Evolutionary conservation across 2,329 filamentous ascomycete genomes (phyloP).

Genomic region (Anthostomella pinea): DNA sequence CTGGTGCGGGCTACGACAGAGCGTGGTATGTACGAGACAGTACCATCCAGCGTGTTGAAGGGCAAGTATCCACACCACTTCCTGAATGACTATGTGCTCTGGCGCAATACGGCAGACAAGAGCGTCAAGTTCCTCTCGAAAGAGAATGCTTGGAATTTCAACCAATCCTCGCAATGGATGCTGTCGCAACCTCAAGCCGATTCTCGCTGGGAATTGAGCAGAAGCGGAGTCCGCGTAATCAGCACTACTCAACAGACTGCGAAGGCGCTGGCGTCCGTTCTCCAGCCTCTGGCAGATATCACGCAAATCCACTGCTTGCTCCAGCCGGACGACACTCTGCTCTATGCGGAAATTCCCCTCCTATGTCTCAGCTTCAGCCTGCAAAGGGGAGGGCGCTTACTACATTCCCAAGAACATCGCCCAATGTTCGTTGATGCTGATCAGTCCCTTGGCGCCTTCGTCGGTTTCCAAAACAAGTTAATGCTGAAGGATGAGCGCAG

Average conservation of each 20-base stretch:
- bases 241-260: slow-evolving; percentile 35
- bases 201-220: slow-evolving; percentile 24
- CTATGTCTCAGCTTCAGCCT: slow-evolving; percentile 47
- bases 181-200: slow-evolving; percentile 7
- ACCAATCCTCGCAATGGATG: slow-evolving; percentile 25
- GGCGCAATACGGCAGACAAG: slow-evolving; percentile 36
- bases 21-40: slow-evolving; percentile 24
- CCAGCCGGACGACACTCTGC: neutral
- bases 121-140: slow-evolving; percentile 34
- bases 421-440: slow-evolving; percentile 46
- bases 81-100: slow-evolving; percentile 42
- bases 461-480: slow-evolving; percentile 49
- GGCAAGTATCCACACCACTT: slow-evolving; percentile 35
- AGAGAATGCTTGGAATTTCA: slow-evolving; percentile 25
- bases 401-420: slow-evolving; percentile 48
- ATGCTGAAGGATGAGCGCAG: slow-evolving; percentile 38
- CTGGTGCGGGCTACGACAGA: slow-evolving; percentile 1
- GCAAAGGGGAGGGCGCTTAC: slow-evolving; percentile 10
- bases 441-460: slow-evolving; percentile 46
- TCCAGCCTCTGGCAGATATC: slow-evolving; percentile 36
- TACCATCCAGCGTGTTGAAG: slow-evolving; percentile 33
- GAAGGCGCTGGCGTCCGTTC: slow-evolving; percentile 26
- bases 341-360: slow-evolving; percentile 39
- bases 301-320: slow-evolving; percentile 34
- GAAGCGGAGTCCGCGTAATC: slow-evolving; percentile 26